Evolutionary conservation across 306 rosid species (phyloP).

Genomic region (Quercus ilex): DNA sequence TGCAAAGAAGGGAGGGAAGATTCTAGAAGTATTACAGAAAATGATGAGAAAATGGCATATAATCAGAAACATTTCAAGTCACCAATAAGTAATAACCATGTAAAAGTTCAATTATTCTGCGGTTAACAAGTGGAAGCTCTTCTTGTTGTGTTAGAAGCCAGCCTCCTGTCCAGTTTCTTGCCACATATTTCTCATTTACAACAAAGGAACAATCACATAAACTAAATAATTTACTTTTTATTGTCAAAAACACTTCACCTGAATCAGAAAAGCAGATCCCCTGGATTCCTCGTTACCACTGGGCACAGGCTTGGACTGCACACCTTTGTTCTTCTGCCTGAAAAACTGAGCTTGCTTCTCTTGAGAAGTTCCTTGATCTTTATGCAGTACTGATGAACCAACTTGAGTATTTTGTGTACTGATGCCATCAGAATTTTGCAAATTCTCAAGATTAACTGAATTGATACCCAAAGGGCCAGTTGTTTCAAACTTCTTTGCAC

Average conservation of each 20-base stretch:
- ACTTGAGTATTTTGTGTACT: constrained; percentile 40
- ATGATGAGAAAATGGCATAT: not conserved
- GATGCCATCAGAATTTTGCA: constrained; percentile 25
- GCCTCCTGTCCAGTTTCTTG: not conserved
- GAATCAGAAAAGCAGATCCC: constrained; percentile 79
- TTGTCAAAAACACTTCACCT: constrained; percentile 47
- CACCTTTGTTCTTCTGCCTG: constrained; percentile 26
- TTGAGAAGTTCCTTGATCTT: constrained; percentile 32
- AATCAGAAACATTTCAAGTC: not conserved
- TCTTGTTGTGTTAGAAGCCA: not conserved
- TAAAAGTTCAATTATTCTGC: not conserved
- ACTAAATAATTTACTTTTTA: not conserved
- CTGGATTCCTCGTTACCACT: constrained; percentile 49
- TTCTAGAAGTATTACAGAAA: not conserved
- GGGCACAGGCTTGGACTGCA: constrained; percentile 30
- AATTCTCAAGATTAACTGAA: constrained; percentile 35
- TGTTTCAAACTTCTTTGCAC: constrained; percentile 28
- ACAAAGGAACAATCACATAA: constrained; percentile 10
- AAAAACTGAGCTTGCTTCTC: constrained; percentile 32
- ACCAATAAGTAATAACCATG: not conserved
- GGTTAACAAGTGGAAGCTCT: not conserved
- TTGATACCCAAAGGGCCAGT: constrained; percentile 16
- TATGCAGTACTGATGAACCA: constrained; percentile 25
- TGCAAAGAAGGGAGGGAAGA: not conserved
- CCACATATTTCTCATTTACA: constrained; percentile 1